Percentiles rank a stretch among this genome's conserved stretches.
phyloP scores from a whole-genome alignment of 768 basidiomycete genomes.

The Sarcodon sp. region DNA sequence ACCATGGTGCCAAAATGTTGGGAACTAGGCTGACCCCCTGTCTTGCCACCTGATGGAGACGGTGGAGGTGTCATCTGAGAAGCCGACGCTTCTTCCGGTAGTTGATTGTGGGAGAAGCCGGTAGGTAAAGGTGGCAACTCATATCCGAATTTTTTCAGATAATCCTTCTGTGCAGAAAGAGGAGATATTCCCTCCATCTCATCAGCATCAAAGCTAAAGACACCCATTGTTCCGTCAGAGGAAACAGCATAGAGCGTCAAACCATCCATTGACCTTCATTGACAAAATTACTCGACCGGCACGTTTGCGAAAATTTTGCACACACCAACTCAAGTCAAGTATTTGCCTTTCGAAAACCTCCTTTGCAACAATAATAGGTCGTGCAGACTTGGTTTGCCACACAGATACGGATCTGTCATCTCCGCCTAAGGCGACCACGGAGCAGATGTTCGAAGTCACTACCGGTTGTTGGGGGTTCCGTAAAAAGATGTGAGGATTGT shows the following conservation, averaged over 20 bases:
- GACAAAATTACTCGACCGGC: background rate
- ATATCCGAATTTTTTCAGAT: slow-evolving; percentile 75
- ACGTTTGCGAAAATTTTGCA: slow-evolving; percentile 1
- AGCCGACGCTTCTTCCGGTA: background rate
- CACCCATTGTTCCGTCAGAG: slow-evolving; percentile 89
- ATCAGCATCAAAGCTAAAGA: slow-evolving; percentile 69
- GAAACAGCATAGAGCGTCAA: slow-evolving; percentile 88
- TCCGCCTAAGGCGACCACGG: slow-evolving; percentile 86
- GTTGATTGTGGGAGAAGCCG: slow-evolving; percentile 46
- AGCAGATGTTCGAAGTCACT: slow-evolving; percentile 75
- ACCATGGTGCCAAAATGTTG: slow-evolving; percentile 22
- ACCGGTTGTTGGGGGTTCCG: slow-evolving; percentile 57
- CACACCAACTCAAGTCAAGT: slow-evolving; percentile 91
- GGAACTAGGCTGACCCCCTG: slow-evolving; percentile 19
- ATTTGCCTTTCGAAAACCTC: slow-evolving; percentile 93
- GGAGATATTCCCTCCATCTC: slow-evolving; percentile 78
- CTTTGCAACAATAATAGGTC: slow-evolving; percentile 85
- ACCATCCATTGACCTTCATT: slow-evolving; percentile 79
- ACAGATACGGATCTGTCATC: slow-evolving; percentile 91
- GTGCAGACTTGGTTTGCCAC: slow-evolving; percentile 89
- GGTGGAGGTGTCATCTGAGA: slow-evolving; percentile 30
- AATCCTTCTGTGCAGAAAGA: slow-evolving; percentile 60
- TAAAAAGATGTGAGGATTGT: slow-evolving; percentile 92
- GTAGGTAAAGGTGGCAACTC: slow-evolving; percentile 51
- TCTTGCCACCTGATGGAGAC: slow-evolving; percentile 24